Base-by-base conservation (phyloP, 495 filamentous ascomycete species). In the Darksidea phi region DNA sequence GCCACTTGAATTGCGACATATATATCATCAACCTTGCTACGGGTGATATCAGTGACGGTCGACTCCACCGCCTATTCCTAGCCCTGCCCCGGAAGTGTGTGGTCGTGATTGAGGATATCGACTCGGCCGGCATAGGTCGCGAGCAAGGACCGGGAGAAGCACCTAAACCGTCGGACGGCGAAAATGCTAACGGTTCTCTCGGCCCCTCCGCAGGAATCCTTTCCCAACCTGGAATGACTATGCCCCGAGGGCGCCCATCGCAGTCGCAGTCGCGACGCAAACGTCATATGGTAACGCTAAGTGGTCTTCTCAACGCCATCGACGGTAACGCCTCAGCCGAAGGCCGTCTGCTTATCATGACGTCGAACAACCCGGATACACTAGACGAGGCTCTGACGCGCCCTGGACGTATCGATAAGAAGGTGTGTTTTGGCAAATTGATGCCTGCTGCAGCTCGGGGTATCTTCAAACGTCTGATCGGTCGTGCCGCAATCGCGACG, bases 321-420 rank as follows among this genome's bases (percentile, higher is more conserved):
- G 89, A 93, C 64, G 89, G 89, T 17, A 86, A 91, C n/a, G 86
- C 86, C 8, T 84, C 85, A 0, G 83, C 85, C 54, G 89, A 94
- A 71, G 89, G 89, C 11, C 83, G 89, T 7, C 83, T 91, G n/a
- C 78, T 93, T 10, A 86, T 94, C 64, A 93, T 94, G 88, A 92
- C 88, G 1, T 91, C 89, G 48, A 94, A 94, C 66, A 86, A 90
- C 69, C 67, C 84, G 0, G 84, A 91, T 26, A 85, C 86, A 59
- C 79, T 94, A 0, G 89, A 94, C 64, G 77, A 84, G 37, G 88
- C 89, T 0, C 78, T 94, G 1, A 85, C 89, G 54, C 84, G 89
- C 0, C 87, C 87, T 12, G 89, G 89, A 0, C 82, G 89, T n/a
- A 84, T 94, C 6, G 89, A 94, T 66, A 84, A 90, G 82, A 82